Base-by-base conservation (phyloP, 331 rosid genomes). In the Telfairia occidentalis region DNA sequence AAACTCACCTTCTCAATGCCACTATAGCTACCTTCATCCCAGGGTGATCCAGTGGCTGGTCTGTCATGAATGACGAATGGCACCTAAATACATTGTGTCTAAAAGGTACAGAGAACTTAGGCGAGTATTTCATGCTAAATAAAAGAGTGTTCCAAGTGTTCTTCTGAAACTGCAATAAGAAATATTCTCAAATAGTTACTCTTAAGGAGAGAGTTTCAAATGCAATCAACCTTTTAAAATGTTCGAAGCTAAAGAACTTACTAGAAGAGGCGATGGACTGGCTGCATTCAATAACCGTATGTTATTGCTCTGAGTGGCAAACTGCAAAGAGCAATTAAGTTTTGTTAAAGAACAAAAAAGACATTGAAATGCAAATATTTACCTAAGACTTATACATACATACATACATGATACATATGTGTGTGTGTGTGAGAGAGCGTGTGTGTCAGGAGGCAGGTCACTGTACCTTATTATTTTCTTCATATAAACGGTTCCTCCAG, bases 41-140 rank as follows among this genome's bases (percentile, higher is more conserved):
- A 46, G 88, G 80, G 15, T 87, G 84, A 48, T 74, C 83, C 81
- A 79, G 75, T 50, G 82, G 83, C 79, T 52, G 83, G 71, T 89
- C 79, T n/a, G 98, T 74, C 64, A 77, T 78, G 54, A 82, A 61
- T 78, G 78, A 81, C 77, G 91, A 91, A 78, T 81, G 87, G 74
- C 97, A 91, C 82, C 85, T 88, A 76, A 91, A 83, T 72, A 82
- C 78, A 75, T 79, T 77, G 79, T 77, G 73, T 85, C 86, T 88
- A 82, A 70, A 72, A 70, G 96, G 84, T 57, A 88, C 70, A 52
- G 75, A 75, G 78, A 37, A 77, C 60, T 50, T 79, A 73, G 89
- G 81, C 81, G 72, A 83, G 84, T 80, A 78, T 66, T 81, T 69
- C 72, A 48, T 73, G 61, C 61, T 79, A 78, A 82, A 82, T 43